Percentiles rank a stretch among this genome's conserved stretches.
Evolutionary conservation across 352 stramenopile genomes (phyloP).

Genomic region (Phytophthora hybrid): DNA sequence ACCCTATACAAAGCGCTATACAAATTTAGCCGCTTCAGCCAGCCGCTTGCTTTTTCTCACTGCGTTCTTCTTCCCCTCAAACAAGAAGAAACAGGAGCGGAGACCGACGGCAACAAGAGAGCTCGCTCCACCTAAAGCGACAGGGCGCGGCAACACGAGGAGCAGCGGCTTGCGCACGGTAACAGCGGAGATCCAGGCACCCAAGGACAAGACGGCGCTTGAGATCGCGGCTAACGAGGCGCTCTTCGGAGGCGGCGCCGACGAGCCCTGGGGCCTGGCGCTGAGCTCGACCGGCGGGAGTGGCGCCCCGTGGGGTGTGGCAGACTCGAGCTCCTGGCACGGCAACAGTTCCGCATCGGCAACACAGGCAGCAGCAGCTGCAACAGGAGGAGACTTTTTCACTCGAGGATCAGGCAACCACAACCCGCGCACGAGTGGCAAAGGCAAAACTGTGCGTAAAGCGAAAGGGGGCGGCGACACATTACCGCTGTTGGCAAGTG

Average conservation of each 20-base stretch:
- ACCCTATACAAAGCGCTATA: conserved; percentile 22
- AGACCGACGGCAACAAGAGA: neutral
- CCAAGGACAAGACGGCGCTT: conserved; percentile 48
- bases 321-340: conserved; percentile 25
- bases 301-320: conserved; percentile 17
- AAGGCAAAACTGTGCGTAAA: conserved; percentile 21
- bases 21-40: conserved; percentile 15
- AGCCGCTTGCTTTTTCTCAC: conserved; percentile 32
- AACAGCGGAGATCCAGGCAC: conserved; percentile 8
- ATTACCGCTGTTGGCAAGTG: conserved; percentile 1
- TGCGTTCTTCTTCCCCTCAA: conserved; percentile 19
- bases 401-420: conserved; percentile 15
- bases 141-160: conserved; percentile 28
- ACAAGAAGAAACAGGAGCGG: conserved; percentile 22
- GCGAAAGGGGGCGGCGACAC: conserved; percentile 15
- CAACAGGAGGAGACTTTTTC: conserved; percentile 16
- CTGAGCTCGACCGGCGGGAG: conserved; percentile 29
- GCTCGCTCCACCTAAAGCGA: conserved; percentile 19
- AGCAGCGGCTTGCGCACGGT: conserved; percentile 8
- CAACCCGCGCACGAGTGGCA: conserved; percentile 28
- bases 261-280: conserved; percentile 43
- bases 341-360: neutral
- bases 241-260: conserved; percentile 47
- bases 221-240: conserved; percentile 50
- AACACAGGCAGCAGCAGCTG: conserved; percentile 4